These are phyloP conservation scores for Boechera stricta DNA, from an alignment of 345 rosid species.

Conservation along the genomic window DNA sequence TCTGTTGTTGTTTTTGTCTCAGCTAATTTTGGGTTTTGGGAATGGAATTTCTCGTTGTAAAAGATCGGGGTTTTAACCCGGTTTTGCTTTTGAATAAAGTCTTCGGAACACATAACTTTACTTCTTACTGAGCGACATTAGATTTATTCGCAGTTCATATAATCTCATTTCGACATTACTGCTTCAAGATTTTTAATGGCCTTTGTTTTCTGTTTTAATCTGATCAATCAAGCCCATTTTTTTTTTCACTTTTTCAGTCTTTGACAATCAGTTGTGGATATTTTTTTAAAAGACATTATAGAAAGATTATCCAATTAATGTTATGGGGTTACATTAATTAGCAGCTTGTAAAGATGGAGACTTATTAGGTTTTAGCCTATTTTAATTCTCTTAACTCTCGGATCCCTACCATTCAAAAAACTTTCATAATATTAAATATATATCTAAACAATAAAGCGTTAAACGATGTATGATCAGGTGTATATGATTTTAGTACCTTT, in stretches of 20 bases:
- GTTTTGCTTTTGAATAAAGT: slow-evolving; percentile 36
- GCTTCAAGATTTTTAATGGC: background rate
- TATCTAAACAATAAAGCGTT: too few species aligned
- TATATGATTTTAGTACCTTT: too few species aligned
- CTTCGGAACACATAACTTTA: slow-evolving; percentile 6
- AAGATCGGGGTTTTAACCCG: slow-evolving; percentile 34
- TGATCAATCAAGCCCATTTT: background rate
- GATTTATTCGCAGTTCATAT: background rate
- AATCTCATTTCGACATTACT: background rate
- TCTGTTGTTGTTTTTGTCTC: slow-evolving; percentile 35
- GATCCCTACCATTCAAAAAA: slow-evolving; percentile 2
- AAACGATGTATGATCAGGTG: too few species aligned
- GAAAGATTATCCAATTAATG: background rate
- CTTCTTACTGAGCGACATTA: background rate
- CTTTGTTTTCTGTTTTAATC: background rate
- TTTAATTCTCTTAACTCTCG: background rate
- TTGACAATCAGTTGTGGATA: background rate
- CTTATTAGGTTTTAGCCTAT: background rate
- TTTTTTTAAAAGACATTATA: too few species aligned
- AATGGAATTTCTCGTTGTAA: slow-evolving; percentile 27
- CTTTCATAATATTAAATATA: too few species aligned
- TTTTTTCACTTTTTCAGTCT: background rate
- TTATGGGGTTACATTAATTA: slow-evolving; percentile 14
- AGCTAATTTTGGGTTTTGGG: slow-evolving; percentile 15
- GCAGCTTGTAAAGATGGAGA: background rate